phyloP scores from a whole-genome alignment of 192 early-diverging fungal genomes.

The Podila epicladia region DNA sequence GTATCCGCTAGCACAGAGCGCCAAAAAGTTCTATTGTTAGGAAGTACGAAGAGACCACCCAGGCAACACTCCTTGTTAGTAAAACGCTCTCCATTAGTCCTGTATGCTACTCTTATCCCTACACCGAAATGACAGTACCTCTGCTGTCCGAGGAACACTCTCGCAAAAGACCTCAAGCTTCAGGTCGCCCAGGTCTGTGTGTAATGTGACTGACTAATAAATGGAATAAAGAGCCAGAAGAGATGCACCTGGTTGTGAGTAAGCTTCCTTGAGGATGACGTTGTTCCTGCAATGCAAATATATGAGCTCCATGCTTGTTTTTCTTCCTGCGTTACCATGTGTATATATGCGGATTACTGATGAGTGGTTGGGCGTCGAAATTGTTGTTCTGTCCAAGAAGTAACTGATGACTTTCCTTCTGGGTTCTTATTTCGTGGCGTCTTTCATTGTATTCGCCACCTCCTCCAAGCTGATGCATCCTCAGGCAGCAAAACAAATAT shows the following conservation, averaged over 20 bases:
- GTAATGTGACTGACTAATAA: constrained; percentile 82
- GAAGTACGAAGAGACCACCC: neutral
- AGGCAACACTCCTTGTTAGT: neutral
- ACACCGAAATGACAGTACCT: constrained; percentile 54
- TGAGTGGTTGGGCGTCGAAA: no score
- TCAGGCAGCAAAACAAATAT: constrained; percentile 9
- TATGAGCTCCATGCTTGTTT: no score
- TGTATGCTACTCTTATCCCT: no score
- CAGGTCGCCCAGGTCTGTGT: constrained; percentile 93
- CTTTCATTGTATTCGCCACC: neutral
- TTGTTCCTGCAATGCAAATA: neutral
- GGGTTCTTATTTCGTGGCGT: no score
- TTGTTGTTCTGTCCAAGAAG: no score
- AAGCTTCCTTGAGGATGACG: no score
- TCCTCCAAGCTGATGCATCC: neutral
- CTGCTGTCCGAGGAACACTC: constrained; percentile 80
- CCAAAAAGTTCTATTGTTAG: constrained; percentile 87
- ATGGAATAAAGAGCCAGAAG: neutral
- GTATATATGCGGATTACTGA: no score
- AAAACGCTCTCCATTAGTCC: no score
- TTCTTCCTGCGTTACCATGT: no score
- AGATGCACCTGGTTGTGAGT: no score
- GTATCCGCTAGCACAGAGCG: constrained; percentile 93
- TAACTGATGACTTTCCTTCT: no score
- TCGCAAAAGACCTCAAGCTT: constrained; percentile 96